Conservation (phyloP, 169 alveolate species). For the Amoebophrya sp. region DNA sequence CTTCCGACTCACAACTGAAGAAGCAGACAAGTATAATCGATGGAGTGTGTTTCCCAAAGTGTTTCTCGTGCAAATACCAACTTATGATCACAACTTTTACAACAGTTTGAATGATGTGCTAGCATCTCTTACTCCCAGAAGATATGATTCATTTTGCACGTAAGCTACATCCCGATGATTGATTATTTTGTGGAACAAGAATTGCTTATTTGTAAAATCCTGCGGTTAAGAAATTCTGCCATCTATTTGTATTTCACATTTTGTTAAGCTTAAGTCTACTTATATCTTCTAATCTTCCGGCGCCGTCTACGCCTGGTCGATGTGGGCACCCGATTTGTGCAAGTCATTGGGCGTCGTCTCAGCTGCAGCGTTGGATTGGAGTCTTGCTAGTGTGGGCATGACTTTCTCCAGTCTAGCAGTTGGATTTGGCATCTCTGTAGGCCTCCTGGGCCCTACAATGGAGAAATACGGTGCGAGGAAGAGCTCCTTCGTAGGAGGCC, state of each 20-base stretch:
- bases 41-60: background rate
- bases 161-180: too few species aligned
- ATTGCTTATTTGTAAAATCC: too few species aligned
- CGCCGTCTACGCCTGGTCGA: conserved; percentile 14
- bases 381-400: background rate
- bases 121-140: too few species aligned
- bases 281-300: too few species aligned
- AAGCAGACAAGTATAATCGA: background rate
- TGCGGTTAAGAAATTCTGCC: too few species aligned
- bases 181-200: too few species aligned
- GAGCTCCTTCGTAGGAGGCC: background rate
- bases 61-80: background rate
- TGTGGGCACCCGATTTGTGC: background rate
- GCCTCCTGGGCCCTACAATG: background rate
- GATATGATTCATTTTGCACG: too few species aligned
- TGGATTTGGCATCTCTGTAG: background rate
- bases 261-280: too few species aligned
- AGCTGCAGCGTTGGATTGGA: background rate
- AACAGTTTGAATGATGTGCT: too few species aligned
- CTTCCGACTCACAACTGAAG: background rate
- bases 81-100: too few species aligned
- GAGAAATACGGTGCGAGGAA: background rate
- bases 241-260: too few species aligned
- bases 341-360: background rate
- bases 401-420: background rate